Conservation (phyloP, 1,139 yeast genomes). For the Pneumocystis murina region DNA sequence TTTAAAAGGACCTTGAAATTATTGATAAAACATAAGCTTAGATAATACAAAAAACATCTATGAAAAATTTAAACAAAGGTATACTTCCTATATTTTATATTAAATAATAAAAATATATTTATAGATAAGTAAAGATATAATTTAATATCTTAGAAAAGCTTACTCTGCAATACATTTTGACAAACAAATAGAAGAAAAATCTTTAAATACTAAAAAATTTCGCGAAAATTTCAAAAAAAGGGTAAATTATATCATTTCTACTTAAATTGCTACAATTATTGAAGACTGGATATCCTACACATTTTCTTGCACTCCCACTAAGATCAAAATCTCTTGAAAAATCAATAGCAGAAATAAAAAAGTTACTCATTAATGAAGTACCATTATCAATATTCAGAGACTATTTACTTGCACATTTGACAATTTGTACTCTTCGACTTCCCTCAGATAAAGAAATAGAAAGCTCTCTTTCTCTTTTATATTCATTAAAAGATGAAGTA, state of each 20-base stretch:
- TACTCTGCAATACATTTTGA: not conserved
- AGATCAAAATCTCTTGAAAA: not conserved
- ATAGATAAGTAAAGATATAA: not conserved
- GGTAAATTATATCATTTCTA: not conserved
- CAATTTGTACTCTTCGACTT: not conserved
- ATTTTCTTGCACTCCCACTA: not conserved
- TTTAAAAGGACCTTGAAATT: no score
- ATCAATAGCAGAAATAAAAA: not conserved
- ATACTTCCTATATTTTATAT: not conserved
- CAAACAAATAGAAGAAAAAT: not conserved
- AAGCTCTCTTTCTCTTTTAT: not conserved
- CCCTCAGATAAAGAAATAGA: not conserved
- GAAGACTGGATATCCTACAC: not conserved
- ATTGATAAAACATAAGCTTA: not conserved
- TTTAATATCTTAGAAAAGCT: not conserved
- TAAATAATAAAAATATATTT: not conserved
- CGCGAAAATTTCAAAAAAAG: not conserved
- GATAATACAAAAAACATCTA: not conserved
- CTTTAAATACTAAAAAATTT: not conserved
- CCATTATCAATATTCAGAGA: not conserved
- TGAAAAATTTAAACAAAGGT: not conserved
- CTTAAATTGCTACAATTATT: not conserved
- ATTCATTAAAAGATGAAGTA: not conserved
- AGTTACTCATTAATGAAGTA: not conserved
- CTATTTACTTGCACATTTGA: not conserved